Percentiles rank a stretch among this genome's conserved stretches.
phyloP scores from a whole-genome alignment of 2,329 filamentous ascomycete genomes.

The Epichloe festucae region DNA sequence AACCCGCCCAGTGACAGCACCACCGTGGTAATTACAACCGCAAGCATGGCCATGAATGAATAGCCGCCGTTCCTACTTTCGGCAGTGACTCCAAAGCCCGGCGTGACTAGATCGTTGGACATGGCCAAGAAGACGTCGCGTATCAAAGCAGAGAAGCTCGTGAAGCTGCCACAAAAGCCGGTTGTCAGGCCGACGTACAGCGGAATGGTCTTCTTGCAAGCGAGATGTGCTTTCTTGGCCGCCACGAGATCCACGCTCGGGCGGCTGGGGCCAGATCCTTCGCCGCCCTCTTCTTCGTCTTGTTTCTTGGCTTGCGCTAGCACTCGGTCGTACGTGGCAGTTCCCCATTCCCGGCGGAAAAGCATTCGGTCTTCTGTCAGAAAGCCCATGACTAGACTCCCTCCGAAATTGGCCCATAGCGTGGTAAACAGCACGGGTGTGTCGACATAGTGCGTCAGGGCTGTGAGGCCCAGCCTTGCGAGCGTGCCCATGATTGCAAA shows the following conservation, averaged over 20 bases:
- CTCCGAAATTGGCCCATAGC: conserved; percentile 79
- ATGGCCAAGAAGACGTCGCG: conserved; percentile 68
- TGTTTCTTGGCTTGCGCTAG: conserved; percentile 18
- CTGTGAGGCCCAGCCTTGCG: conserved; percentile 66
- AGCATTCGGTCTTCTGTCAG: conserved; percentile 65
- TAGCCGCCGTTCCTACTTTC: conserved; percentile 55
- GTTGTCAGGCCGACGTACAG: conserved; percentile 78
- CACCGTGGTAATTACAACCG: conserved; percentile 60
- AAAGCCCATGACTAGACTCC: conserved; percentile 76
- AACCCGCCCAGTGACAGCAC: conserved; percentile 58
- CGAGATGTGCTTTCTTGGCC: conserved; percentile 43
- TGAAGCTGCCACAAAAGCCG: conserved; percentile 82
- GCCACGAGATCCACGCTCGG: conserved; percentile 24
- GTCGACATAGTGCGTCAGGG: conserved; percentile 66
- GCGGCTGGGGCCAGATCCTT: conserved; percentile 1
- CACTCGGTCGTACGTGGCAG: conserved; percentile 23
- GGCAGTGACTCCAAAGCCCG: conserved; percentile 23
- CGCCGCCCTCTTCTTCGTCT: conserved; percentile 25
- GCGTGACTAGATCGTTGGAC: conserved; percentile 52
- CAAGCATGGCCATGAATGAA: conserved; percentile 69
- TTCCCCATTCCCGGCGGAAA: conserved; percentile 57
- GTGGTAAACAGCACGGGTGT: conserved; percentile 62
- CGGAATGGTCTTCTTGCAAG: conserved; percentile 73
- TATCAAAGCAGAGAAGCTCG: conserved; percentile 78
- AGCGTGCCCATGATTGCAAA: conserved; percentile 79